phyloP scores from a whole-genome alignment of 331 rosid species.

The Quercus tomentella region DNA sequence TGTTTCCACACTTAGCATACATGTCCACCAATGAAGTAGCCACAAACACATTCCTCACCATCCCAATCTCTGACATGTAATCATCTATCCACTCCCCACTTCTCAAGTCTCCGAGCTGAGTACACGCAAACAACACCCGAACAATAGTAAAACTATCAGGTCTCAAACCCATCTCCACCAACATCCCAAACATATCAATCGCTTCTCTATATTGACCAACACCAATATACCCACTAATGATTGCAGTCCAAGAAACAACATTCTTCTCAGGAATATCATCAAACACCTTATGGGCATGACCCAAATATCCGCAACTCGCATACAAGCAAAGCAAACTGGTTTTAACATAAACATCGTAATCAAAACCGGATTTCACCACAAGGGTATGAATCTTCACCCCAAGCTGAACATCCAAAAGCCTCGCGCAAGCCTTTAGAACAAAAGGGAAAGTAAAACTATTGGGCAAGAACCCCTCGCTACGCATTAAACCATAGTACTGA shows the following conservation, averaged over 20 bases:
- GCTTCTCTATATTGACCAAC: constrained; percentile 40
- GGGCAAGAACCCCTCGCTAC: constrained; percentile 22
- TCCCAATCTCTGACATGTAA: constrained; percentile 38
- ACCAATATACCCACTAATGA: constrained; percentile 52
- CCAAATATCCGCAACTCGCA: constrained; percentile 37
- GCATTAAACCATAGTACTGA: constrained; percentile 39
- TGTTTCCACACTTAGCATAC: constrained; percentile 57
- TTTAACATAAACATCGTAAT: constrained; percentile 51
- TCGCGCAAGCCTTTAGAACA: constrained; percentile 56
- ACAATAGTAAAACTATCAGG: constrained; percentile 61
- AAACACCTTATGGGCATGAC: constrained; percentile 49
- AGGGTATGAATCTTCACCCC: constrained; percentile 48
- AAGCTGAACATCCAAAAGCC: constrained; percentile 29
- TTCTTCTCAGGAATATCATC: constrained; percentile 54
- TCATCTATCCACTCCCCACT: constrained; percentile 61
- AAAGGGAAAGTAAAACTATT: constrained; percentile 62
- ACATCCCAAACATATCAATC: constrained; percentile 37
- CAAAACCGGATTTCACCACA: constrained; percentile 49
- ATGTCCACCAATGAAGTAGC: constrained; percentile 63
- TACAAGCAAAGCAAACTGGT: constrained; percentile 52
- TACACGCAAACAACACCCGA: constrained; percentile 50
- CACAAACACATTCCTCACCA: constrained; percentile 51
- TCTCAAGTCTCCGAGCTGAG: constrained; percentile 43
- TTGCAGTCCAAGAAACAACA: constrained; percentile 67
- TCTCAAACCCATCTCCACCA: constrained; percentile 53